Conservation (phyloP, 805 yeast species). For the Metschnikowia cubensis region DNA sequence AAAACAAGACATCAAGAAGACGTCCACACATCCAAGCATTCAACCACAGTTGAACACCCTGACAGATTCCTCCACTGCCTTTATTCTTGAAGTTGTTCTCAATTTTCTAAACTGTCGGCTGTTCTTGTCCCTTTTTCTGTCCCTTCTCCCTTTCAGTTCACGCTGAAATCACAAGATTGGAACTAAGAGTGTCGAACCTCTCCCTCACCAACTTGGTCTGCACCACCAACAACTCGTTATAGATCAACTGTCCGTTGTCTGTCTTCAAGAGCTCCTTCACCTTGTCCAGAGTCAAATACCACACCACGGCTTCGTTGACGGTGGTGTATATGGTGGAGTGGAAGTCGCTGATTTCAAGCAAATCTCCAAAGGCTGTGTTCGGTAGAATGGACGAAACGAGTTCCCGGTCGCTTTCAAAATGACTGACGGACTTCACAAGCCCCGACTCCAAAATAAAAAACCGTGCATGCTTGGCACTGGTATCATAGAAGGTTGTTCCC, state of each 20-base stretch:
- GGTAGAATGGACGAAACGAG: constrained; percentile 53
- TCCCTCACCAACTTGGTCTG: constrained; percentile 62
- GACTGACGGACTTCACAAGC: constrained; percentile 33
- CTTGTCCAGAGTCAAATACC: constrained; percentile 55
- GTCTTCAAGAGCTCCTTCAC: constrained; percentile 45
- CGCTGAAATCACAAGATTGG: constrained; percentile 66
- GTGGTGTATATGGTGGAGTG: constrained; percentile 48
- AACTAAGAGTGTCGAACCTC: constrained; percentile 70
- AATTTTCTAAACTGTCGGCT: background rate
- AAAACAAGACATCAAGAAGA: too few relatives aligned
- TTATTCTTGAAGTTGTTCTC: too few relatives aligned
- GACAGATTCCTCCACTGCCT: too few relatives aligned
- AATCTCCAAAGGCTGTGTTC: constrained; percentile 71
- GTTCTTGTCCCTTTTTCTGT: too few relatives aligned
- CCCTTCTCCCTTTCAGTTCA: constrained; percentile 13
- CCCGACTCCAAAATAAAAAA: constrained; percentile 55
- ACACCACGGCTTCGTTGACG: constrained; percentile 60
- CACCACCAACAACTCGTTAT: constrained; percentile 60
- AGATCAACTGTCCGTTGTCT: constrained; percentile 46
- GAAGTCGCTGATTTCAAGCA: constrained; percentile 29
- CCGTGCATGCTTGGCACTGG: constrained; percentile 43
- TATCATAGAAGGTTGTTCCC: constrained; percentile 45
- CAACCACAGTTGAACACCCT: too few relatives aligned
- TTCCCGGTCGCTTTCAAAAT: constrained; percentile 38
- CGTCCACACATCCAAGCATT: too few relatives aligned